These are phyloP conservation scores for Dothiorella sarmentorum DNA, from an alignment of 2,329 filamentous ascomycete species.

Conservation along the genomic window DNA sequence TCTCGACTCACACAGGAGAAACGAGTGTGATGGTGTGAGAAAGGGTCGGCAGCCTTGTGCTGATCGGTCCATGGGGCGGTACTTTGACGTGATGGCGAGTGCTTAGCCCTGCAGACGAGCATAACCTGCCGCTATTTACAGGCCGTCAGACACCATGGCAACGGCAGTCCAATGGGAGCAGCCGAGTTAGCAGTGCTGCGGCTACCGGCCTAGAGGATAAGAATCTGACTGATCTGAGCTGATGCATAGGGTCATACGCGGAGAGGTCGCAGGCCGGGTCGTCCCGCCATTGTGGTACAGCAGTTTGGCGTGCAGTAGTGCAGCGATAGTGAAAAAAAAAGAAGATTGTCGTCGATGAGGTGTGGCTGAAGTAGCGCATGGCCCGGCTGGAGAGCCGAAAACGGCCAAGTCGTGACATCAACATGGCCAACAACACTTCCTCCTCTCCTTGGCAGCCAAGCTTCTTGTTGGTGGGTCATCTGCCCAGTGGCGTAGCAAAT, in stretches of 20 bases:
- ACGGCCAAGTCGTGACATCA: not conserved
- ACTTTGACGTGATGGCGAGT: conserved; percentile 9
- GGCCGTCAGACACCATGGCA: not conserved
- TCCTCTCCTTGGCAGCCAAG: not conserved
- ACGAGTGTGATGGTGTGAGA: not conserved
- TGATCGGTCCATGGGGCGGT: not conserved
- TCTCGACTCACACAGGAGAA: not conserved
- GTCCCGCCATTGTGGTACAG: not conserved
- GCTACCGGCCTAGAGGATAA: not conserved
- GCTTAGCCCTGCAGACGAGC: not conserved
- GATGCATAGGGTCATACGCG: too few relatives aligned
- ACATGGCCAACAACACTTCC: not conserved
- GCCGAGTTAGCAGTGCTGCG: not conserved
- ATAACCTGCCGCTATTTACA: not conserved
- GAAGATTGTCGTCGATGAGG: not conserved
- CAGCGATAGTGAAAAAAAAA: not conserved
- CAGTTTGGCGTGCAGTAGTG: not conserved
- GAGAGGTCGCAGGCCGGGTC: not conserved
- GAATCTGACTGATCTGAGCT: conserved; percentile 6
- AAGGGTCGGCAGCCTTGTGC: not conserved
- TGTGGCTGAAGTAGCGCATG: too few relatives aligned
- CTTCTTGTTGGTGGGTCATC: not conserved
- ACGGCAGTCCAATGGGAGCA: not conserved
- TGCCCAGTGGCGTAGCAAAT: not conserved
- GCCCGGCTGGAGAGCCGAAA: conserved; percentile 11